phyloP scores from a whole-genome alignment of 371 early-diverging fungal genomes.

The Mortierella sp. region DNA sequence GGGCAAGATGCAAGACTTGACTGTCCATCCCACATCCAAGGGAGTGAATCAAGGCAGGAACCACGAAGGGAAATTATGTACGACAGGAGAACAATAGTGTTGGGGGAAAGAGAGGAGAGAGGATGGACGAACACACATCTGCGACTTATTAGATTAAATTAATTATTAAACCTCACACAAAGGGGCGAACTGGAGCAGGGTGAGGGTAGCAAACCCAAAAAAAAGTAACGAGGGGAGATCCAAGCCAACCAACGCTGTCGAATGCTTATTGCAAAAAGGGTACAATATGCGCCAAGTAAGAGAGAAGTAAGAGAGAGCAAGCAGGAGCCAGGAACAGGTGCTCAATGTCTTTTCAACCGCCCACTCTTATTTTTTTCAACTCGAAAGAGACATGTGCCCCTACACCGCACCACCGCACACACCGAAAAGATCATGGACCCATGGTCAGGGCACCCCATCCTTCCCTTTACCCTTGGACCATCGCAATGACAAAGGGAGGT shows the following conservation, averaged over 20 bases:
- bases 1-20: neutral
- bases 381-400: neutral
- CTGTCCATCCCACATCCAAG: too few relatives aligned
- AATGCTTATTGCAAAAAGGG: neutral
- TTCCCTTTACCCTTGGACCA: neutral
- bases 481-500: neutral
- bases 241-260: neutral
- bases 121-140: neutral
- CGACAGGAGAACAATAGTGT: neutral
- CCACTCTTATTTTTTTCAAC: too few relatives aligned
- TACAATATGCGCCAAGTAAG: too few relatives aligned
- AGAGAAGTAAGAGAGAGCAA: too few relatives aligned
- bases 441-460: conserved; percentile 3
- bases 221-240: neutral
- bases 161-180: conserved; percentile 1
- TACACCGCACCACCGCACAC: neutral
- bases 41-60: neutral
- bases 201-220: neutral
- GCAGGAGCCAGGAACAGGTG: too few relatives aligned
- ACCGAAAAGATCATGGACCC: neutral
- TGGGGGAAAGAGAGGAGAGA: neutral
- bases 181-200: neutral
- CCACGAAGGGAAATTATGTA: neutral
- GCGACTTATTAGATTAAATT: conserved; percentile 8
- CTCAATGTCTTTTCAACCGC: too few relatives aligned